These are phyloP conservation scores for Aphanoascus verrucosus DNA, from an alignment of 2,329 filamentous ascomycete species.

Conservation along the genomic window DNA sequence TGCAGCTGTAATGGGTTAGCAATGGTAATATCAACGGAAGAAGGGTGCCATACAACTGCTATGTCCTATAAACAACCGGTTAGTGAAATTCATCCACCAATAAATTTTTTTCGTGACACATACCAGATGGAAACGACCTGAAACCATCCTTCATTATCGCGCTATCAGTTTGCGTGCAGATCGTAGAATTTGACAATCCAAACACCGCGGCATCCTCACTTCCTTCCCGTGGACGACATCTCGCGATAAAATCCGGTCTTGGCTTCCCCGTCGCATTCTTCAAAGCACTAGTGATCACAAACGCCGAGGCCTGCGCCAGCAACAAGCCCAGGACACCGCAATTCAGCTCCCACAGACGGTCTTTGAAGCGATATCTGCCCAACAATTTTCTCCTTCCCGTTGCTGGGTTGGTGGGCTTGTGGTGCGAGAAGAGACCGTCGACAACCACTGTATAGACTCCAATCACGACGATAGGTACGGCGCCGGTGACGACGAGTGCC, in stretches of 20 bases:
- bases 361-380: slow-evolving; percentile 43
- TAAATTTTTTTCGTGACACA: slow-evolving; percentile 8
- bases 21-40: slow-evolving; percentile 13
- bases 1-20: slow-evolving; percentile 33
- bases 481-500: slow-evolving; percentile 41
- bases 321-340: slow-evolving; percentile 49
- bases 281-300: slow-evolving; percentile 47
- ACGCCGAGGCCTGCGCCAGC: slow-evolving; percentile 44
- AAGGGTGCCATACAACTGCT: slow-evolving; percentile 38
- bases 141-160: slow-evolving; percentile 48
- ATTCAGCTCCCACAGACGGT: slow-evolving; percentile 52
- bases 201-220: slow-evolving; percentile 29
- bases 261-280: slow-evolving; percentile 52
- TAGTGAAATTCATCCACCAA: slow-evolving; percentile 7
- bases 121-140: slow-evolving; percentile 48
- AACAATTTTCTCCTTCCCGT: slow-evolving; percentile 31
- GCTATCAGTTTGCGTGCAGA: slow-evolving; percentile 43
- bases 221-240: slow-evolving; percentile 37
- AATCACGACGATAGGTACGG: slow-evolving; percentile 43
- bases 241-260: slow-evolving; percentile 48
- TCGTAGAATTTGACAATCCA: slow-evolving; percentile 38
- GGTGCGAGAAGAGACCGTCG: slow-evolving; percentile 49
- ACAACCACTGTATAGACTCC: slow-evolving; percentile 47
- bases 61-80: slow-evolving; percentile 28
- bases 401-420: slow-evolving; percentile 29